Conservation (phyloP, 108 stramenopile species). For the Epithemia pelagica region DNA sequence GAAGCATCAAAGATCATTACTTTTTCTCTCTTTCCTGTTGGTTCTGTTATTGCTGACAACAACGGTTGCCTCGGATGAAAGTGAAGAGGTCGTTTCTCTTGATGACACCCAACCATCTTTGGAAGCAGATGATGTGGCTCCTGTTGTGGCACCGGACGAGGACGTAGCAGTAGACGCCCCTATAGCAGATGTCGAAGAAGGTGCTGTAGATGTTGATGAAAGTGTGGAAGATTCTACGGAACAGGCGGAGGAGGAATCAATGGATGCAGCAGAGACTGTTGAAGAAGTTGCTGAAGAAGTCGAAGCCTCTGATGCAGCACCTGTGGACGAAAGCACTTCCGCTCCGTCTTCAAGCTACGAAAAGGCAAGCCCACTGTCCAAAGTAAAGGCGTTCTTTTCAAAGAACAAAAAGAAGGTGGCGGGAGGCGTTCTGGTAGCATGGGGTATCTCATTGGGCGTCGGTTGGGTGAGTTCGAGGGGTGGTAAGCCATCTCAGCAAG, state of each 20-base stretch:
- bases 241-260: not conserved
- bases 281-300: not conserved
- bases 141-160: not conserved
- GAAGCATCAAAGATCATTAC: not conserved
- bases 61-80: not conserved
- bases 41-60: not conserved
- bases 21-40: too few relatives aligned
- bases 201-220: not conserved
- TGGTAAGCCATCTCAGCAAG: too few relatives aligned
- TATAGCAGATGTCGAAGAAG: not conserved
- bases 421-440: conserved; percentile 40
- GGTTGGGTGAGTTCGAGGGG: conserved; percentile 38
- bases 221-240: not conserved
- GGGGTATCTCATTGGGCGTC: conserved; percentile 48
- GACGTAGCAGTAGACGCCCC: not conserved
- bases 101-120: not conserved
- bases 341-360: too few relatives aligned
- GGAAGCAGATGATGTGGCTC: conserved; percentile 1
- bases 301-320: not conserved
- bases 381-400: conserved; percentile 22
- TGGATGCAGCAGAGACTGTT: conserved; percentile 1
- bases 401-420: conserved; percentile 50
- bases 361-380: conserved; percentile 21
- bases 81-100: not conserved
- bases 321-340: conserved; percentile 5